Conservation (phyloP, 2,329 filamentous ascomycete species). For the Talaromyces sp. region DNA sequence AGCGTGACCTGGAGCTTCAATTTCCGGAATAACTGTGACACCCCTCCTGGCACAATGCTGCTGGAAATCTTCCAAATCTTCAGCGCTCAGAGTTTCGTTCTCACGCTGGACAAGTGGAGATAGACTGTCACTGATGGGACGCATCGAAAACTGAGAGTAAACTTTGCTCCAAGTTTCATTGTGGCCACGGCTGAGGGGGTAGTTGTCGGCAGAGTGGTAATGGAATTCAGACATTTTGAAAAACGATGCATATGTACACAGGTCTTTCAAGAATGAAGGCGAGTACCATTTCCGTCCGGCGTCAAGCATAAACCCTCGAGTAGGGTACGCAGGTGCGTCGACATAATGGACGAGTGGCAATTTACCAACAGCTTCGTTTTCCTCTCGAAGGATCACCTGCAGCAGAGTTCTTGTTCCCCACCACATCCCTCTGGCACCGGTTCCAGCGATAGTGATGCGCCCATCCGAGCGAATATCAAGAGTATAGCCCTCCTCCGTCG, state of each 20-base stretch:
- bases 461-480: constrained; percentile 29
- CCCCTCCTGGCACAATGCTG: constrained; percentile 48
- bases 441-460: constrained; percentile 44
- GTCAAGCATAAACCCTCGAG: constrained; percentile 49
- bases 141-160: constrained; percentile 52
- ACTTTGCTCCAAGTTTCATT: constrained; percentile 44
- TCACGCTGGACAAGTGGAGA: constrained; percentile 44
- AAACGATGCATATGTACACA: constrained; percentile 56
- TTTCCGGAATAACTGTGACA: constrained; percentile 54
- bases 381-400: constrained; percentile 37
- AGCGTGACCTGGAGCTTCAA: constrained; percentile 55
- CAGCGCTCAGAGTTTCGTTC: constrained; percentile 52
- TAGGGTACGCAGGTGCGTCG: constrained; percentile 49
- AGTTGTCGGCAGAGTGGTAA: constrained; percentile 54
- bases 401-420: constrained; percentile 54
- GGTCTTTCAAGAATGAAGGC: constrained; percentile 48
- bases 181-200: constrained; percentile 45
- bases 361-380: constrained; percentile 25
- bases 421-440: constrained; percentile 51
- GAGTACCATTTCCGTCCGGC: constrained; percentile 53
- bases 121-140: constrained; percentile 44
- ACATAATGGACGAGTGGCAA: constrained; percentile 39
- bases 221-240: constrained; percentile 58
- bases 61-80: constrained; percentile 50
- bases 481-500: constrained; percentile 48